Percentiles rank a stretch among this genome's conserved stretches.
These are phyloP conservation scores for Malus hybrid DNA, from an alignment of 331 rosid species.

Conservation along the genomic window DNA sequence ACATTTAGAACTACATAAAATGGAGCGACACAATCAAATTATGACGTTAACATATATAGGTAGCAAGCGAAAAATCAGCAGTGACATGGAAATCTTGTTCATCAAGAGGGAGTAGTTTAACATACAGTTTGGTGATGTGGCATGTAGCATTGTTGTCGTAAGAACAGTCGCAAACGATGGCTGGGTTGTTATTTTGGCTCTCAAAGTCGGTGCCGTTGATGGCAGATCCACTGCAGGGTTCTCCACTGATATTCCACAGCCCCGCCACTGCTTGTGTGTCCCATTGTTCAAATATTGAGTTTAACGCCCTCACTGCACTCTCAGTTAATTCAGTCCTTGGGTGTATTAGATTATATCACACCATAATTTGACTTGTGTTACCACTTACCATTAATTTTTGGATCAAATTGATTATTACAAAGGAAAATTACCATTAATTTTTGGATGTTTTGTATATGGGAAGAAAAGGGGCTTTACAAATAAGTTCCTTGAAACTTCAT, in stretches of 20 bases:
- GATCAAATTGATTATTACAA: too few relatives aligned
- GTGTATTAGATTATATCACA: background rate
- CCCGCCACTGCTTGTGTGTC: background rate
- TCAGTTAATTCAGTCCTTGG: background rate
- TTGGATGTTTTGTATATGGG: background rate
- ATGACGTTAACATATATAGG: too few relatives aligned
- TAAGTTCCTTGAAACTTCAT: too few relatives aligned
- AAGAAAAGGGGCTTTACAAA: too few relatives aligned
- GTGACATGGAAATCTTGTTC: background rate
- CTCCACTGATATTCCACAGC: conserved; percentile 63
- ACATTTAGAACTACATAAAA: too few relatives aligned
- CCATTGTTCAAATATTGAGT: conserved; percentile 59
- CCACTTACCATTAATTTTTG: too few relatives aligned
- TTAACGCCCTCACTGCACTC: conserved; percentile 37
- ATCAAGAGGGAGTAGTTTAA: background rate
- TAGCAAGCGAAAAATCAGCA: background rate
- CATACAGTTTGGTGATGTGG: conserved; percentile 22
- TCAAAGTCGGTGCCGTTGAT: background rate
- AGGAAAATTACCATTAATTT: too few relatives aligned
- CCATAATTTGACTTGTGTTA: background rate
- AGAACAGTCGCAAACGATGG: conserved; percentile 39
- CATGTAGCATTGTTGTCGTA: conserved; percentile 3
- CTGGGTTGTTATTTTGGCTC: background rate
- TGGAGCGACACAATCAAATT: too few relatives aligned
- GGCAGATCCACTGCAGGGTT: conserved; percentile 31